A percentile compares a stretch with the other conserved stretches of the same genome.
Evolutionary conservation across 2,329 filamentous ascomycete species (phyloP).

Genomic region (Neofusicoccum ribis): DNA sequence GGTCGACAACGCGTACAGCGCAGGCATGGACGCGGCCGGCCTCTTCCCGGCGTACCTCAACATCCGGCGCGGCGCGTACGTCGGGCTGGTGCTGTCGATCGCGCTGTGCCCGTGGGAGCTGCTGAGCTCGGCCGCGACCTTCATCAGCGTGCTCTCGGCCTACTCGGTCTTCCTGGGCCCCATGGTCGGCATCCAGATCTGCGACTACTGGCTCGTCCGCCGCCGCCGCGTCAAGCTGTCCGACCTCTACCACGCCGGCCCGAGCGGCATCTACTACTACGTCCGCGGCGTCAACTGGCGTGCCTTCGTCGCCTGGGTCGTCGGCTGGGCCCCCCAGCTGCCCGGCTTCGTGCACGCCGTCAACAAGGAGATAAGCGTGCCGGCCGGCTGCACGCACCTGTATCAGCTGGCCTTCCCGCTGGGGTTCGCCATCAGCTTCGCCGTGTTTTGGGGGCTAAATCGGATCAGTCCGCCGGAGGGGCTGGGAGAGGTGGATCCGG

Average conservation of each 20-base stretch:
- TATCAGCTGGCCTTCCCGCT: not conserved
- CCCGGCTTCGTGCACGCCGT: not conserved
- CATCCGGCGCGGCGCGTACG: constrained; percentile 55
- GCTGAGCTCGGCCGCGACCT: constrained; percentile 36
- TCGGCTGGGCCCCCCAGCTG: not conserved
- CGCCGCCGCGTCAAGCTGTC: constrained; percentile 41
- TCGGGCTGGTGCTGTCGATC: constrained; percentile 49
- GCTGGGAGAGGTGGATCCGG: constrained; percentile 45
- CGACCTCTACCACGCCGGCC: constrained; percentile 43
- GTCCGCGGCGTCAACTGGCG: constrained; percentile 48
- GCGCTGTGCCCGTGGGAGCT: constrained; percentile 55
- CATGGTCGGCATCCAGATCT: constrained; percentile 47
- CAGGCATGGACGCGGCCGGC: constrained; percentile 58
- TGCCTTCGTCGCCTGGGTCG: constrained; percentile 22
- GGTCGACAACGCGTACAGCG: constrained; percentile 51
- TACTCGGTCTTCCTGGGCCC: constrained; percentile 52
- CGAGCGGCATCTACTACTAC: constrained; percentile 46
- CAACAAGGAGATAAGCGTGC: constrained; percentile 4
- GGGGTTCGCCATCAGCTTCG: constrained; percentile 43
- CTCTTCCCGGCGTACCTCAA: constrained; percentile 57
- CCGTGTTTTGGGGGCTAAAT: constrained; percentile 37
- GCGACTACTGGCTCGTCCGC: constrained; percentile 49
- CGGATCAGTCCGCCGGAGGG: constrained; percentile 41
- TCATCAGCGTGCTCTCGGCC: constrained; percentile 40
- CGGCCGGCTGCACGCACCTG: not conserved